phyloP scores from a whole-genome alignment of 441 rosid genomes.

The Bruguiera hainesii region DNA sequence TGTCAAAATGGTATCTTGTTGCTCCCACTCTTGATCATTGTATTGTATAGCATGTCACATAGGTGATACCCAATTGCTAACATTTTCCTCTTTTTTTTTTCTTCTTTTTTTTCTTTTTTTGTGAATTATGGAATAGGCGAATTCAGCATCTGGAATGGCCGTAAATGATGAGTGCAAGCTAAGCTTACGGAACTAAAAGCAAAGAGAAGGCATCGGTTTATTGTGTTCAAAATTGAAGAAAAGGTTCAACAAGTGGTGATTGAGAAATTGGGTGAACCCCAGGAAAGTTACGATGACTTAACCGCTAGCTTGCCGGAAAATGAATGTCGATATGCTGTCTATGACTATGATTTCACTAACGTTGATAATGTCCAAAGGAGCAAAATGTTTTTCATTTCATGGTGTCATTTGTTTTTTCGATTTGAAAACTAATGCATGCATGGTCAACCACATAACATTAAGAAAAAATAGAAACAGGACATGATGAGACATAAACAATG shows the following conservation, averaged over 20 bases:
- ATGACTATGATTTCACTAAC: slow-evolving; percentile 51
- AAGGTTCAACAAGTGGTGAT: slow-evolving; percentile 38
- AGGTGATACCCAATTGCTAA: too few relatives aligned
- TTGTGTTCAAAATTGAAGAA: slow-evolving; percentile 56
- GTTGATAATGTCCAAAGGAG: slow-evolving; percentile 51
- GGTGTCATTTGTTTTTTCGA: slow-evolving; percentile 24
- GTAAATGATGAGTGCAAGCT: slow-evolving; percentile 50
- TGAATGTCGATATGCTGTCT: slow-evolving; percentile 60
- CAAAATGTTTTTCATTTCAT: slow-evolving; percentile 54
- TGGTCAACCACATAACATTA: too few relatives aligned
- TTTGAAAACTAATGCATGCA: too few relatives aligned
- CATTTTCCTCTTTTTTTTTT: too few relatives aligned
- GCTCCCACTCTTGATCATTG: too few relatives aligned
- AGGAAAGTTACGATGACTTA: slow-evolving; percentile 39
- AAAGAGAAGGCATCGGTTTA: slow-evolving; percentile 46
- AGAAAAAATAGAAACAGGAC: too few relatives aligned
- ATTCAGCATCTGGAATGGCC: slow-evolving; percentile 50
- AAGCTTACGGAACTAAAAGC: slow-evolving; percentile 45
- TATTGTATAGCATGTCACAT: too few relatives aligned
- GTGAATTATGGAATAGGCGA: slow-evolving; percentile 28
- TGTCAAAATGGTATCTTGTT: too few relatives aligned
- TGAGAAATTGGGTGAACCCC: slow-evolving; percentile 40
- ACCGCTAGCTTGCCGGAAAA: slow-evolving; percentile 40
- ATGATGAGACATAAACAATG: too few relatives aligned
- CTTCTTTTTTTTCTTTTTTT: too few relatives aligned